Percentiles rank a stretch among this genome's conserved stretches.
phyloP scores from a whole-genome alignment of 2,329 filamentous ascomycete genomes.

The Diaporthe citri region DNA sequence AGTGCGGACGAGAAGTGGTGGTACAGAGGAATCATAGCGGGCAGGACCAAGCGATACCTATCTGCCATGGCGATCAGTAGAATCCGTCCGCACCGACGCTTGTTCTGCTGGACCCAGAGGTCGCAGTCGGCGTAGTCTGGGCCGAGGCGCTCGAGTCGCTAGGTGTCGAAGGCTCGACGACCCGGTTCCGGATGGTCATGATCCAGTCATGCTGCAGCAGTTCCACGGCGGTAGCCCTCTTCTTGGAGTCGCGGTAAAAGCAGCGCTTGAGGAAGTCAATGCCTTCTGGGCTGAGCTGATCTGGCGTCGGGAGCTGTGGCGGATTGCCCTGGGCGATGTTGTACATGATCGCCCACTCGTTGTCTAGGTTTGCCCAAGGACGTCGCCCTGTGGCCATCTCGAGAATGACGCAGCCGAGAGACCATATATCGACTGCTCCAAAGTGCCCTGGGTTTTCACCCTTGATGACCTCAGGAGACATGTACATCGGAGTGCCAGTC shows the following conservation, averaged over 20 bases:
- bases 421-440: conserved; percentile 95
- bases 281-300: conserved; percentile 86
- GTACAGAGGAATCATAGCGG: not conserved
- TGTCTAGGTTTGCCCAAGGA: conserved; percentile 96
- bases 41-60: not conserved
- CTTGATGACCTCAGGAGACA: conserved; percentile 99
- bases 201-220: conserved; percentile 95
- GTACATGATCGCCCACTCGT: conserved; percentile 99
- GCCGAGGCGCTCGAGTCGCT: conserved; percentile 65
- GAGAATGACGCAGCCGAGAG: conserved; percentile 93
- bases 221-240: conserved; percentile 85
- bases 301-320: conserved; percentile 82
- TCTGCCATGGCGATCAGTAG: conserved; percentile 43
- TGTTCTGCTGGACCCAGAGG: conserved; percentile 46
- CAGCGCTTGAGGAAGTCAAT: conserved; percentile 91
- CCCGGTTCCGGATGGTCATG: conserved; percentile 73
- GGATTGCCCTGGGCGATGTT: conserved; percentile 98
- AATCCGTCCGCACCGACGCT: conserved; percentile 50
- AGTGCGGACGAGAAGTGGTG: not conserved
- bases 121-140: conserved; percentile 53
- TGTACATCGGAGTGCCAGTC: conserved; percentile 99
- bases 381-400: conserved; percentile 97
- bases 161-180: conserved; percentile 74
- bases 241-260: conserved; percentile 86
- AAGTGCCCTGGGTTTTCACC: conserved; percentile 84